Conservation (phyloP, 208 protist species). For the Acanthamoeba lenticulata region DNA sequence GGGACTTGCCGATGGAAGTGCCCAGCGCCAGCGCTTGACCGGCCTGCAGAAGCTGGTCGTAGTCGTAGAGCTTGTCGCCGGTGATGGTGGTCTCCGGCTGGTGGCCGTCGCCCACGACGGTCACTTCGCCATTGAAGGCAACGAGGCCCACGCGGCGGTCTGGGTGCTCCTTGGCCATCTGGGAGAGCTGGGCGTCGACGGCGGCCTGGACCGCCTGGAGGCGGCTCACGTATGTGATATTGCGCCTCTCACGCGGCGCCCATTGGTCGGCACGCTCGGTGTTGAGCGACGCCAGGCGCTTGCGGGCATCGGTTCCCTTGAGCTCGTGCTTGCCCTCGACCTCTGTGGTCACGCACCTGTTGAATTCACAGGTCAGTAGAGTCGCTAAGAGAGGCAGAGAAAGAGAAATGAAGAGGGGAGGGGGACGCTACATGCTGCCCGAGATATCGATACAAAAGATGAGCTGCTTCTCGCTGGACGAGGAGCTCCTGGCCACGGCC, state of each 20-base stretch:
- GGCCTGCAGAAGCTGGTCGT: background rate
- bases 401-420: background rate
- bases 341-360: constrained; percentile 65
- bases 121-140: constrained; percentile 2
- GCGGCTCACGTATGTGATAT: constrained; percentile 69
- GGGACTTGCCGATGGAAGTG: background rate
- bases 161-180: constrained; percentile 44
- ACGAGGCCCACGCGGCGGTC: background rate
- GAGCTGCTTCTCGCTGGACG: constrained; percentile 42
- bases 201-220: constrained; percentile 69
- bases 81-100: constrained; percentile 57
- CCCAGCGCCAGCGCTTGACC: background rate
- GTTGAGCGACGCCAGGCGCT: constrained; percentile 28
- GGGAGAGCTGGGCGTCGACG: constrained; percentile 52
- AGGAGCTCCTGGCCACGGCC: background rate
- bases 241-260: background rate
- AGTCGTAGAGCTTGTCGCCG: constrained; percentile 67
- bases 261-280: constrained; percentile 51
- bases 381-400: background rate
- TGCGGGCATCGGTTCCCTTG: background rate
- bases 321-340: constrained; percentile 56
- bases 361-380: background rate
- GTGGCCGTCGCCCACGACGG: constrained; percentile 65
- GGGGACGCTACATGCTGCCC: constrained; percentile 1
- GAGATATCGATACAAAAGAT: constrained; percentile 60